phyloP scores from a whole-genome alignment of 371 early-diverging fungal genomes.

The Apophysomyces ossiformis region DNA sequence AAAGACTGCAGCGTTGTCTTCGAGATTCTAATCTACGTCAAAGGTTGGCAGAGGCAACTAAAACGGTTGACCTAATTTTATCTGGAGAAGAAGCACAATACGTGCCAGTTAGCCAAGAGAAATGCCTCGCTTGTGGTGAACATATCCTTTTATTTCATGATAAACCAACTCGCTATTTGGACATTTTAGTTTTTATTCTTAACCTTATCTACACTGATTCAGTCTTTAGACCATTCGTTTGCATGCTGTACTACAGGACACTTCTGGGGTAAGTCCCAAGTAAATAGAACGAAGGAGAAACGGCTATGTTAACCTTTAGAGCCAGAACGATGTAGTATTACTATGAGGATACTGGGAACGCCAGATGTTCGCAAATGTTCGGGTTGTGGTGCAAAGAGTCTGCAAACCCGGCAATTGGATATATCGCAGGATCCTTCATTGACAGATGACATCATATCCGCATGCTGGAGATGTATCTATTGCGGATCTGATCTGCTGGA shows the following conservation, averaged over 20 bases:
- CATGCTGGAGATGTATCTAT: slow-evolving; percentile 27
- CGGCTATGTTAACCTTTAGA: neutral
- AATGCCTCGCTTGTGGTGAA: slow-evolving; percentile 31
- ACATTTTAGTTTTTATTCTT: neutral
- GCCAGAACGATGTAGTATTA: slow-evolving; percentile 30
- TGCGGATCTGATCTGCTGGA: slow-evolving; percentile 26
- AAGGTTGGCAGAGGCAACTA: slow-evolving; percentile 13
- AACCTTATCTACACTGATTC: neutral
- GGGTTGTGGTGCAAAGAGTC: slow-evolving; percentile 25
- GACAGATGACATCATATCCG: slow-evolving; percentile 18
- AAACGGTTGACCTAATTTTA: slow-evolving; percentile 1
- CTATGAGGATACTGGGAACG: slow-evolving; percentile 23
- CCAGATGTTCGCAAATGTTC: slow-evolving; percentile 28
- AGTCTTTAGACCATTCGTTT: neutral
- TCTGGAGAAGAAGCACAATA: neutral
- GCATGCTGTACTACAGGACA: slow-evolving; percentile 30
- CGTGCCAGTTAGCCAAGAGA: slow-evolving; percentile 16
- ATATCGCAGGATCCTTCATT: slow-evolving; percentile 1
- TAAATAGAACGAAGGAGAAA: neutral
- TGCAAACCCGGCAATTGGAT: slow-evolving; percentile 13
- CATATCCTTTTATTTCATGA: slow-evolving; percentile 11
- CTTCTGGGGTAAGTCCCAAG: slow-evolving; percentile 31
- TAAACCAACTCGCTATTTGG: neutral
- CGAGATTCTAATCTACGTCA: neutral
- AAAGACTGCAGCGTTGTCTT: neutral